Conservation (phyloP, 768 basidiomycete species). For the Tubosaeta sp. region DNA sequence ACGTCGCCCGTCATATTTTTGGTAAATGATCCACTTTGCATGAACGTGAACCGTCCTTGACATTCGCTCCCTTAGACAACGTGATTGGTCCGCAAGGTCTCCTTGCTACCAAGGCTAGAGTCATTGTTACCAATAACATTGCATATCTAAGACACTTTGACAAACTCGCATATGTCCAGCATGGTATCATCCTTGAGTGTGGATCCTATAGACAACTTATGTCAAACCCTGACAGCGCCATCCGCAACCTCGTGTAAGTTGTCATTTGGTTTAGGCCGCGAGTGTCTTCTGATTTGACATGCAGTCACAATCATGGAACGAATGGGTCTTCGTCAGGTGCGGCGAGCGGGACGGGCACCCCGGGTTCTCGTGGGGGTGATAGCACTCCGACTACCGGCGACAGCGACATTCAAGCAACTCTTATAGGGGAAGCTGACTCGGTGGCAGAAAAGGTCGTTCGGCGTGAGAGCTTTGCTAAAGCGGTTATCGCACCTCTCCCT, state of each 20-base stretch:
- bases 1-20: slow-evolving; percentile 83
- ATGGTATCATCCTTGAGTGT: slow-evolving; percentile 76
- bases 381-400: slow-evolving; percentile 18
- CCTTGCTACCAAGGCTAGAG: slow-evolving; percentile 75
- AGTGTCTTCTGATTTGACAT: not conserved
- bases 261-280: not conserved
- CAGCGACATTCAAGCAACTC: slow-evolving; percentile 20
- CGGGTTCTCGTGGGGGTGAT: slow-evolving; percentile 30
- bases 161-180: slow-evolving; percentile 67
- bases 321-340: slow-evolving; percentile 36
- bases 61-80: slow-evolving; percentile 46
- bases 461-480: slow-evolving; percentile 54
- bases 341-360: slow-evolving; percentile 47
- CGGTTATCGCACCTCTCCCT: slow-evolving; percentile 43
- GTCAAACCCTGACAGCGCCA: slow-evolving; percentile 55
- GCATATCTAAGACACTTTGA: slow-evolving; percentile 81
- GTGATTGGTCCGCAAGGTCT: slow-evolving; percentile 85
- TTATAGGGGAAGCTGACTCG: slow-evolving; percentile 26
- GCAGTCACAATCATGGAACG: slow-evolving; percentile 45
- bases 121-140: slow-evolving; percentile 84
- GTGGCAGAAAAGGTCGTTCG: slow-evolving; percentile 53
- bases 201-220: slow-evolving; percentile 63
- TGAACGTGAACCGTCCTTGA: not conserved
- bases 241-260: slow-evolving; percentile 73
- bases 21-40: slow-evolving; percentile 38